These are phyloP conservation scores for Lasiosphaeria miniovina DNA, from an alignment of 495 filamentous ascomycete genomes.

Conservation along the genomic window DNA sequence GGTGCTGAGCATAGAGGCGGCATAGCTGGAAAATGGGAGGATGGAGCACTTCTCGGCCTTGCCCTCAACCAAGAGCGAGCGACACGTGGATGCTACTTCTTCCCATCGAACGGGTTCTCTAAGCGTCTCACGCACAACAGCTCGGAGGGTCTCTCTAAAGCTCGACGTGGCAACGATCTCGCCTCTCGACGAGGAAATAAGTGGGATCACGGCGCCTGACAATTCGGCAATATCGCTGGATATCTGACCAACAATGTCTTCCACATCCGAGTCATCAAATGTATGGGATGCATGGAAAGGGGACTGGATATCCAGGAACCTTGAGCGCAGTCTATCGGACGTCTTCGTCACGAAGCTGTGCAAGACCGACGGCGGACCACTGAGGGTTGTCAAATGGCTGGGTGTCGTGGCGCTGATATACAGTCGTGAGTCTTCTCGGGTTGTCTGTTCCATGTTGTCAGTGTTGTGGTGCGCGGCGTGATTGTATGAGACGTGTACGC, in stretches of 20 bases:
- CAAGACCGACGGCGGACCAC: background rate
- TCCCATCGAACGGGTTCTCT: background rate
- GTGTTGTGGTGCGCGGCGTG: background rate
- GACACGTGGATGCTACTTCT: background rate
- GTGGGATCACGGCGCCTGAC: background rate
- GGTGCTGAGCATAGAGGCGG: background rate
- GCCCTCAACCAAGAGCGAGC: background rate
- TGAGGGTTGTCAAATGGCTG: background rate
- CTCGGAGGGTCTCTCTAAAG: background rate
- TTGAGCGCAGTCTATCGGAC: background rate
- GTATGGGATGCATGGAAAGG: background rate
- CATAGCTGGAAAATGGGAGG: slow-evolving; percentile 1
- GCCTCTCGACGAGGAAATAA: background rate
- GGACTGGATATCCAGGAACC: background rate
- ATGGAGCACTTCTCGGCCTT: background rate
- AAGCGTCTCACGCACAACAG: background rate
- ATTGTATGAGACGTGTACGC: background rate
- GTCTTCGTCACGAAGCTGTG: background rate
- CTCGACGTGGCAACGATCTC: background rate
- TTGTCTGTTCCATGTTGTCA: background rate
- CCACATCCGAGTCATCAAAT: background rate
- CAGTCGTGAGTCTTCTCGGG: background rate
- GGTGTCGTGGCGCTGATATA: background rate
- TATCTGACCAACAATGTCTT: background rate
- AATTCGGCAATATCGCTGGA: background rate